Evolutionary conservation across 2,329 filamentous ascomycete species (phyloP).

Genomic region (Alternaria rosae): DNA sequence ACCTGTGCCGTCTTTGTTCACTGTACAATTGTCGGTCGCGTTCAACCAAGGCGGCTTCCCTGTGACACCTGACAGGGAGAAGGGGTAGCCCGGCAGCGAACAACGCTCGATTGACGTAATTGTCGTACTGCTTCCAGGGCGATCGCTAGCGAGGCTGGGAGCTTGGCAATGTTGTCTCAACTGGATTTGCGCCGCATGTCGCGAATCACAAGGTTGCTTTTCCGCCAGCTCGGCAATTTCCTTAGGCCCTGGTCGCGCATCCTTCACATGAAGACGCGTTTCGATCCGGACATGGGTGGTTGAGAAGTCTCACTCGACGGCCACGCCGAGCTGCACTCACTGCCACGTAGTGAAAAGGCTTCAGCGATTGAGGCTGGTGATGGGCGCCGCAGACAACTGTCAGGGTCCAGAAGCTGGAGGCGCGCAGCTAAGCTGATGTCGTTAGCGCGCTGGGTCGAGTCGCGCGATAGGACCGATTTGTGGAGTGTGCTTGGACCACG

Average conservation of each 20-base stretch:
- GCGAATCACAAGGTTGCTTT: conserved; percentile 15
- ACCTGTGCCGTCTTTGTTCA: not conserved
- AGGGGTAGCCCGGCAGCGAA: not conserved
- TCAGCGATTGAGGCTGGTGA: conserved; percentile 22
- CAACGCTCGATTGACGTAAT: conserved; percentile 17
- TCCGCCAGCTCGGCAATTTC: conserved; percentile 12
- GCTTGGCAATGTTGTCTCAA: conserved; percentile 17
- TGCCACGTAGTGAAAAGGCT: not conserved
- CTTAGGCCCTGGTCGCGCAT: conserved; percentile 9
- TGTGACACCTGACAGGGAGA: not conserved
- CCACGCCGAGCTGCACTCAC: conserved; percentile 16
- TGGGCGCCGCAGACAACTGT: conserved; percentile 5
- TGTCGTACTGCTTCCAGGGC: conserved; percentile 12
- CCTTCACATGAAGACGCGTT: conserved; percentile 12
- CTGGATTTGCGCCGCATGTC: conserved; percentile 10
- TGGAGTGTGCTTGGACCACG: conserved; percentile 21
- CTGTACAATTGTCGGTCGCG: not conserved
- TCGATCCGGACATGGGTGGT: not conserved
- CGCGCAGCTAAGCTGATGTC: conserved; percentile 11
- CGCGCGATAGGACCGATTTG: conserved; percentile 19
- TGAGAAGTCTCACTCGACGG: conserved; percentile 14
- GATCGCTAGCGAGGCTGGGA: conserved; percentile 19
- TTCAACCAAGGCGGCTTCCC: conserved; percentile 15
- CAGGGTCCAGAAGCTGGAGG: conserved; percentile 24
- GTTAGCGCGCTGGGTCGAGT: conserved; percentile 7